A percentile compares a stretch with the other conserved stretches of the same genome.
These are phyloP conservation scores for Malus hybrid DNA, from an alignment of 331 rosid genomes.

Conservation along the genomic window DNA sequence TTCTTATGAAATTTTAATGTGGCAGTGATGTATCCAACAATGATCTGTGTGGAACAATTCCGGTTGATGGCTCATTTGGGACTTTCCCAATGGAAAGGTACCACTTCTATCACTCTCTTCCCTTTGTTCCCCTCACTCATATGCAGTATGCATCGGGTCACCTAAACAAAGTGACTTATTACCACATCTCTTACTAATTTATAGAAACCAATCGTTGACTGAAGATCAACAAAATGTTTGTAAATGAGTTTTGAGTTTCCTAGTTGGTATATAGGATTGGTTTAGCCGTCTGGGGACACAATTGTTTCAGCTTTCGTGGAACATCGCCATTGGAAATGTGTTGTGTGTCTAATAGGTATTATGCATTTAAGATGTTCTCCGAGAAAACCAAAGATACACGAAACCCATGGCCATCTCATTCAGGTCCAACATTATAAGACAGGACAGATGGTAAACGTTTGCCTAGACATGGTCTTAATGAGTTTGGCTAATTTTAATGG, in stretches of 20 bases:
- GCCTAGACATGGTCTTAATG: not conserved
- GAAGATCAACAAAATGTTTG: not conserved
- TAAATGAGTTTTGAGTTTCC: not conserved
- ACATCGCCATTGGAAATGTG: not conserved
- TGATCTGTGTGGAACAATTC: slow-evolving; percentile 87
- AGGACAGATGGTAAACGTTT: not conserved
- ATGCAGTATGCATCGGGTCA: not conserved
- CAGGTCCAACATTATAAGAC: not conserved
- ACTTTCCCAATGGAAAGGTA: slow-evolving; percentile 78
- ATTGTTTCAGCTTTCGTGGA: not conserved
- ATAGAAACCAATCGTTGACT: not conserved
- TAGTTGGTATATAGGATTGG: not conserved
- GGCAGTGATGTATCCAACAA: slow-evolving; percentile 87
- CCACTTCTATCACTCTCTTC: not conserved
- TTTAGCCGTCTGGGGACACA: not conserved
- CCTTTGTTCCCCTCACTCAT: not conserved
- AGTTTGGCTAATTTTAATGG: not conserved
- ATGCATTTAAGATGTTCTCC: not conserved
- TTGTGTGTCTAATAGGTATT: not conserved
- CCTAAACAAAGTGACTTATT: not conserved
- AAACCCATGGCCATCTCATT: not conserved
- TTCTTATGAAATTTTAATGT: slow-evolving; percentile 6
- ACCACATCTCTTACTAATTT: not conserved
- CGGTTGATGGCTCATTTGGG: slow-evolving; percentile 79
- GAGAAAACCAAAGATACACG: not conserved